Conservation (phyloP, 192 early-diverging fungal species). For the Allomyces javanicus region DNA sequence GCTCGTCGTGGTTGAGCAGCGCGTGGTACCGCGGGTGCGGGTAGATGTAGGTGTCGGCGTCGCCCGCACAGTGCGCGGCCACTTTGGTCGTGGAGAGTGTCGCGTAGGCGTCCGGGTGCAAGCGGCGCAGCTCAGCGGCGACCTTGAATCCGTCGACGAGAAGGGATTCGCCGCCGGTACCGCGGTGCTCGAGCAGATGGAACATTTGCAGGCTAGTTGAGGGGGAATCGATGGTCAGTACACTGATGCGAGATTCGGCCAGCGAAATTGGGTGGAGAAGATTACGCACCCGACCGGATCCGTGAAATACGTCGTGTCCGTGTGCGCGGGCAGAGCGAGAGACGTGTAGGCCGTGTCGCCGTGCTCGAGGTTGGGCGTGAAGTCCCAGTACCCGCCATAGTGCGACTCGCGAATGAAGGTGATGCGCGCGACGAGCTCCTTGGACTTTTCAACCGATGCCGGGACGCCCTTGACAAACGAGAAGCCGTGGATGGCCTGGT, state of each 20-base stretch:
- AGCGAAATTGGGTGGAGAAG: not conserved
- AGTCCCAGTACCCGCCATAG: conserved; percentile 53
- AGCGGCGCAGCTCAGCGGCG: conserved; percentile 35
- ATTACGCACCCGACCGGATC: conserved; percentile 47
- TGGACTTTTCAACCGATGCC: conserved; percentile 35
- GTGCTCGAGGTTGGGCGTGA: conserved; percentile 50
- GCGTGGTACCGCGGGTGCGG: conserved; percentile 35
- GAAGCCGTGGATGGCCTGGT: conserved; percentile 45
- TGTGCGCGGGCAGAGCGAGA: conserved; percentile 52
- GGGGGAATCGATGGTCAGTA: not conserved
- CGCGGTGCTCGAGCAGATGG: conserved; percentile 47
- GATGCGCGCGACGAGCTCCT: conserved; percentile 38
- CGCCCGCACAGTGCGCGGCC: conserved; percentile 56
- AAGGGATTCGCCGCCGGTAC: conserved; percentile 50
- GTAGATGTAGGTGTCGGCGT: conserved; percentile 35
- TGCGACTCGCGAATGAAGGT: conserved; percentile 58
- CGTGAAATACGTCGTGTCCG: conserved; percentile 73
- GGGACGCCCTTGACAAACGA: conserved; percentile 56
- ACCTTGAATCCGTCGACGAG: conserved; percentile 63
- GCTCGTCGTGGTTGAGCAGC: conserved; percentile 43
- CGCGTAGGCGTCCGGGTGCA: conserved; percentile 34
- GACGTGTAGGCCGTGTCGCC: conserved; percentile 69
- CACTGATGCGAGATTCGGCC: not conserved
- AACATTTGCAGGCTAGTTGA: conserved; percentile 48
- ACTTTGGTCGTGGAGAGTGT: conserved; percentile 34